phyloP scores from a whole-genome alignment of 148 eudicot genomes.

The Amaranthus palmeri region DNA sequence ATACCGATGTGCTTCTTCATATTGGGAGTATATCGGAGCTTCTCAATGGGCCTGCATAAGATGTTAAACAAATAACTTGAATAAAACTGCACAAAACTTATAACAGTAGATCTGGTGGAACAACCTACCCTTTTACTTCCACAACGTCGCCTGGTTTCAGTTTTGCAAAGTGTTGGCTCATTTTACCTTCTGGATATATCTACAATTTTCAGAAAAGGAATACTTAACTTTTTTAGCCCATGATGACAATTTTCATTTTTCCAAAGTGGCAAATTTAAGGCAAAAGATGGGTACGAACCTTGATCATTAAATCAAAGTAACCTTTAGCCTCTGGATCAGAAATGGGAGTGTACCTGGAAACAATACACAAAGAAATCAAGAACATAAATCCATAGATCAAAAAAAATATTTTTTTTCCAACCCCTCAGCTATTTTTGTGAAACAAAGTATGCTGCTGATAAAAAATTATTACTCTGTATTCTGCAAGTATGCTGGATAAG shows the following conservation, averaged over 20 bases:
- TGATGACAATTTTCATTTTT: neutral
- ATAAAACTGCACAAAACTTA: neutral
- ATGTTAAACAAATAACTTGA: conserved; percentile 8
- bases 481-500: too few relatives aligned
- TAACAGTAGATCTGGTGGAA: neutral
- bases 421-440: neutral
- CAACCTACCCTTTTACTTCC: conserved; percentile 89
- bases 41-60: conserved; percentile 83
- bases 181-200: conserved; percentile 97
- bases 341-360: conserved; percentile 87
- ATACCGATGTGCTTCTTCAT: conserved; percentile 99
- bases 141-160: conserved; percentile 87
- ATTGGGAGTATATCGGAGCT: conserved; percentile 89
- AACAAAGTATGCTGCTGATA: too few relatives aligned
- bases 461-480: too few relatives aligned
- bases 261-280: neutral
- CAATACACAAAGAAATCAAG: conserved; percentile 12
- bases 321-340: conserved; percentile 91
- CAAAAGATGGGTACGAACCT: conserved; percentile 40
- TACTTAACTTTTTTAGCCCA: neutral
- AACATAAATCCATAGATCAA: neutral
- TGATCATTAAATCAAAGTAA: conserved; percentile 86
- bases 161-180: conserved; percentile 96
- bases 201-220: conserved; percentile 20
- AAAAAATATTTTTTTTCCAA: neutral